Conservation (phyloP, 192 early-diverging fungal species). For the Coemansia sp. region DNA sequence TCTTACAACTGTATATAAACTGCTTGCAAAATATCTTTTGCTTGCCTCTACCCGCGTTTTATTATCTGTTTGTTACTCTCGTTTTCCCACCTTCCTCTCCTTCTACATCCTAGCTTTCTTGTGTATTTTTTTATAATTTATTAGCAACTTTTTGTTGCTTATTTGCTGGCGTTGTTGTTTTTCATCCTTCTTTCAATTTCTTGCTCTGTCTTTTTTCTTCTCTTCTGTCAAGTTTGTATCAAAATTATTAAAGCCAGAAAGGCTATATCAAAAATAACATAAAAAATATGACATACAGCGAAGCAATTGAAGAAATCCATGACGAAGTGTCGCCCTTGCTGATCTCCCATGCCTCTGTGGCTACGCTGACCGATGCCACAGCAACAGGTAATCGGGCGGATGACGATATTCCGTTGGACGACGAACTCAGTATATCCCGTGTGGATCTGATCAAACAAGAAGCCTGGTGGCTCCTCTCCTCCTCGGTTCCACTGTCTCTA, state of each 20-base stretch:
- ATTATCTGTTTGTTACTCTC: too few relatives aligned
- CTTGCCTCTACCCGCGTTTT: too few relatives aligned
- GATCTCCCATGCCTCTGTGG: constrained; percentile 16
- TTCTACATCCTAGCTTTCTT: constrained; percentile 1
- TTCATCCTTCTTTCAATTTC: neutral
- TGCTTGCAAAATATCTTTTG: too few relatives aligned
- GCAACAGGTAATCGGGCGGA: neutral
- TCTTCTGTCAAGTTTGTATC: neutral
- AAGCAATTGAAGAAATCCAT: neutral
- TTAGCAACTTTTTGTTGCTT: too few relatives aligned
- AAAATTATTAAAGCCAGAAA: neutral
- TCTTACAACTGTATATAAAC: too few relatives aligned
- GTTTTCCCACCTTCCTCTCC: neutral
- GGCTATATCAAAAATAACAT: neutral
- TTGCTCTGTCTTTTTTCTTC: neutral
- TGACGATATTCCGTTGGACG: constrained; percentile 5
- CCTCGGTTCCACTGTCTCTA: constrained; percentile 53
- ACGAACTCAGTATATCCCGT: constrained; percentile 20
- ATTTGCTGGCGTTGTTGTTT: too few relatives aligned
- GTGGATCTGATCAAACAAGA: constrained; percentile 25
- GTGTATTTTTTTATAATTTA: neutral
- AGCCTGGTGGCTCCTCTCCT: constrained; percentile 27
- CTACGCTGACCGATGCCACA: constrained; percentile 23
- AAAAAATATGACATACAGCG: neutral
- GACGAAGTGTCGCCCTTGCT: constrained; percentile 13